Percentiles rank a stretch among this genome's conserved stretches.
phyloP scores from a whole-genome alignment of 2,329 filamentous ascomycete species.

The Colletotrichum sublineola region DNA sequence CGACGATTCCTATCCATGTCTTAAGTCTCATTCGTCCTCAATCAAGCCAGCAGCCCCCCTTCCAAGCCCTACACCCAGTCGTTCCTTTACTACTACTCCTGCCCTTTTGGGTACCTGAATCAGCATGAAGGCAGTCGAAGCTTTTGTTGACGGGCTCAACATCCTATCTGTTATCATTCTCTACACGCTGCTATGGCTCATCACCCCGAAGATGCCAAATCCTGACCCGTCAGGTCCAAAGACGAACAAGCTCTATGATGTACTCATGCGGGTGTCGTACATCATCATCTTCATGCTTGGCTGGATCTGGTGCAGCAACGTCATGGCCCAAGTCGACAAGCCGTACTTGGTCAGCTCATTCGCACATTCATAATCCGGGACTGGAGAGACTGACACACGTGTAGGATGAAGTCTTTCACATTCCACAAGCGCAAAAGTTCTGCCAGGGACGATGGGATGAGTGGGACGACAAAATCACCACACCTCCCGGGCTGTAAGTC shows the following conservation, averaged over 20 bases:
- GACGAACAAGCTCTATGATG: conserved; percentile 38
- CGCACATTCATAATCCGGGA: rapidly evolving
- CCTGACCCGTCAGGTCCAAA: conserved; percentile 22
- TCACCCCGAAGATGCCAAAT: conserved; percentile 31
- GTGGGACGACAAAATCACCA: conserved; percentile 99
- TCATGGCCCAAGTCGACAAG: conserved; percentile 59
- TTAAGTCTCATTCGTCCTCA: neutral
- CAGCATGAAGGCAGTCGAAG: conserved; percentile 39
- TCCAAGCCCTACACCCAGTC: neutral
- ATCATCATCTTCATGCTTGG: conserved; percentile 47
- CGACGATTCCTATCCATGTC: neutral
- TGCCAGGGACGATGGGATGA: conserved; percentile 79
- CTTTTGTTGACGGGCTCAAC: conserved; percentile 37
- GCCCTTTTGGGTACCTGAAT: neutral
- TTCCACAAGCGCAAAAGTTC: conserved; percentile 91
- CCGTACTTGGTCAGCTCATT: conserved; percentile 65
- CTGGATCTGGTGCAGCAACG: conserved; percentile 55
- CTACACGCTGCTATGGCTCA: conserved; percentile 26
- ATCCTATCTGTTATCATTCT: conserved; percentile 32
- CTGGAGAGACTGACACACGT: neutral
- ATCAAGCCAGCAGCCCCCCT: too few relatives aligned
- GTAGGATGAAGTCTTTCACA: conserved; percentile 89
- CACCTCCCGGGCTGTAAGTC: conserved; percentile 85
- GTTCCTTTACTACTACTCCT: neutral
- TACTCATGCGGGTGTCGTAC: conserved; percentile 36